Conservation (phyloP, 352 stramenopile species). For the Phytophthora ramorum region DNA sequence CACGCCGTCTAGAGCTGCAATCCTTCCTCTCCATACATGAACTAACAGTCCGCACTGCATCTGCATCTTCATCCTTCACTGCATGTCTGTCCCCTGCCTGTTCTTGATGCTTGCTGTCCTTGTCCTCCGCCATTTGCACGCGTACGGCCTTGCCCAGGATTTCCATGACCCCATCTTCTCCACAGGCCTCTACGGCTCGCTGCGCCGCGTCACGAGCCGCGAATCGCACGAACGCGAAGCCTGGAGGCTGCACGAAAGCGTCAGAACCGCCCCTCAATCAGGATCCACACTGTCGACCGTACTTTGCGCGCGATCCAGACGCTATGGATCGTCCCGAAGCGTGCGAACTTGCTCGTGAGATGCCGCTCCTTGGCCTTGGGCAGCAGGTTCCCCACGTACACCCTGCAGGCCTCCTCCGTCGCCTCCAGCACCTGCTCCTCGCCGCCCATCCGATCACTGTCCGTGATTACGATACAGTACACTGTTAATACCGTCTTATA, state of each 20-base stretch:
- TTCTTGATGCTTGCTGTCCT: constrained; percentile 28
- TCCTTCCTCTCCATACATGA: not conserved
- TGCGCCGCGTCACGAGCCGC: constrained; percentile 50
- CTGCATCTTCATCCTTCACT: not conserved
- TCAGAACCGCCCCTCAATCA: constrained; percentile 20
- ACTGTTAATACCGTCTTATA: not conserved
- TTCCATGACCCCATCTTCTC: constrained; percentile 44
- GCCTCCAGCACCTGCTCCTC: constrained; percentile 24
- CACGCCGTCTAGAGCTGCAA: constrained; percentile 1
- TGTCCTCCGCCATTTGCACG: constrained; percentile 70
- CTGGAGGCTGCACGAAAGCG: constrained; percentile 56
- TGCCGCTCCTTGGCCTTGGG: constrained; percentile 74
- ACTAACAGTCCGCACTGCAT: not conserved
- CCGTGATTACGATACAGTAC: not conserved
- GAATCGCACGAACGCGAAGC: constrained; percentile 84
- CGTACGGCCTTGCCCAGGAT: constrained; percentile 80
- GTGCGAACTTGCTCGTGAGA: constrained; percentile 63
- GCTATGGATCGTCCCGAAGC: constrained; percentile 75
- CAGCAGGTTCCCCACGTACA: constrained; percentile 83
- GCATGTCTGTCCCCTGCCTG: not conserved
- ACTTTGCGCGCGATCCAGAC: constrained; percentile 82
- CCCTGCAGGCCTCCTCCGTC: constrained; percentile 46
- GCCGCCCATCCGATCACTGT: constrained; percentile 6
- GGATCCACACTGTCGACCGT: constrained; percentile 1
- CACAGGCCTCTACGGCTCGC: constrained; percentile 54